Conservation (phyloP, 768 basidiomycete genomes). For the Candolleomyces eurysporus region DNA sequence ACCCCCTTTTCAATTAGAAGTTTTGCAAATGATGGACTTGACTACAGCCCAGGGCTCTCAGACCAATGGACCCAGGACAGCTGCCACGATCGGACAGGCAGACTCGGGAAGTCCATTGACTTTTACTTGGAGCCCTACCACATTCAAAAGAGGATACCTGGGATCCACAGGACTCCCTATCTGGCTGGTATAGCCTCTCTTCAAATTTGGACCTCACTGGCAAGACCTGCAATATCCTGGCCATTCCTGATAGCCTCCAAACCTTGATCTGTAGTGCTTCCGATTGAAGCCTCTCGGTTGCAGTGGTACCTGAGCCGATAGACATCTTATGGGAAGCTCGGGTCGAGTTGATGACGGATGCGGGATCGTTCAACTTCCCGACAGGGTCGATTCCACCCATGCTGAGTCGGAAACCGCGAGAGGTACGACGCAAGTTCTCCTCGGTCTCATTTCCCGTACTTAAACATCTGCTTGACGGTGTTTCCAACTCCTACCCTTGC, state of each 20-base stretch:
- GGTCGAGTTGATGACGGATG: neutral
- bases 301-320: conserved; percentile 18
- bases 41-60: no score
- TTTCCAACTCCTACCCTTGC: neutral
- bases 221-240: conserved; percentile 16
- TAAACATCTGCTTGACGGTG: neutral
- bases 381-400: neutral
- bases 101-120: no score
- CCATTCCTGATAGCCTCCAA: conserved; percentile 9
- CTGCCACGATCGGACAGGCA: no score
- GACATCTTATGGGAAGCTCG: conserved; percentile 15
- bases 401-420: neutral
- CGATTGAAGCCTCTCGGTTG: conserved; percentile 12
- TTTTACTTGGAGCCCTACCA: no score
- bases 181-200: no score
- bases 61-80: no score
- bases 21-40: no score
- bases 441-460: neutral
- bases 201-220: no score
- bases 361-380: neutral
- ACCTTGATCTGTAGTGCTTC: neutral
- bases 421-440: neutral
- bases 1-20: no score
- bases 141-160: no score
- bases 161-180: no score